Base-by-base conservation (phyloP, 75 land plant species). In the Larix kaempferi region DNA sequence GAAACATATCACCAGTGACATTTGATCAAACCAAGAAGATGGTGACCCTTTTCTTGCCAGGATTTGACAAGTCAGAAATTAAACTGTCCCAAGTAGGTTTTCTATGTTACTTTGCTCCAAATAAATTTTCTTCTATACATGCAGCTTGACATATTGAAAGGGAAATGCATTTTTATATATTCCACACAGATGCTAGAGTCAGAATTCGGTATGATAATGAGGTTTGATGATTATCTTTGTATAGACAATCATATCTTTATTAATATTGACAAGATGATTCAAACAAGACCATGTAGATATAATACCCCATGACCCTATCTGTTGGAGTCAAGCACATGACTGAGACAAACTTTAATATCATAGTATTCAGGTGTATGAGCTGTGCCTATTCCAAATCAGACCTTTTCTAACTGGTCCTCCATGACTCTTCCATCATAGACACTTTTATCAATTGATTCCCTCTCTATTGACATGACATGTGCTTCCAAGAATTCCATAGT, bases 51-150 rank as follows among this genome's bases (percentile, higher is more conserved):
- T 87, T 96, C 82, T 84, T 96, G 84, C 99, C 99, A 41, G 95
- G 99, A 57, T 96, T 96, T 84, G 88, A 92, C 60, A 96, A 96
- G 76, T 87, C 93, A 52, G 99, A 96, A 33, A 89, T 96, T 73
- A 96, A 92, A 82, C 84, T 96, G 23, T 96, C 86, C 78, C 99
- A 96, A 77, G 99, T 94, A 86, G 3, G 76, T 71, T 54, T 77
- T 71, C 52, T 59, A 56, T 62, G 55, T 5, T 78, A 35, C 3
- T 19, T 19, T 41, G 19, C 52, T 69, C 41, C 1, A 39, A 69
- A 41, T 10, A 25, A 23, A 15, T 64, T 27, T 21, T 39, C 14
- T 10, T 19, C 21, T 69, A 22, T 41, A 14, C 23, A n/a, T 5
- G 13, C 4, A 69, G 25, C 6, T 69, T 2, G 49, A 23, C 25